Percentiles rank a stretch among this genome's conserved stretches.
Evolutionary conservation across 108 stramenopile genomes (phyloP).

Genomic region (Schizochytrium sp.): DNA sequence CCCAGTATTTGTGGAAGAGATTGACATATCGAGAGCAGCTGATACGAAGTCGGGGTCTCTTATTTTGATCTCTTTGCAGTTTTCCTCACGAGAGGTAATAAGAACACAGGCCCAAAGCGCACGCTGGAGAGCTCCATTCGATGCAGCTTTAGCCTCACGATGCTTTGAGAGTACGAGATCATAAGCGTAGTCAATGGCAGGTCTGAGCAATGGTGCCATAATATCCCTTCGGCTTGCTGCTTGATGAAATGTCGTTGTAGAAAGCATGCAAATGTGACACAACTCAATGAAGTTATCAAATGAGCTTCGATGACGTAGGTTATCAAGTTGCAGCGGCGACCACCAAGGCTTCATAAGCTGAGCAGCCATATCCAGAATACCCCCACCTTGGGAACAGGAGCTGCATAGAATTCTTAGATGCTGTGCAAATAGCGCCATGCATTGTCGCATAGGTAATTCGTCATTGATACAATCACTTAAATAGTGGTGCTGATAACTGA

Average conservation of each 20-base stretch:
- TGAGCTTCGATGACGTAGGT: neutral
- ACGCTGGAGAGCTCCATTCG: neutral
- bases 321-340: no score
- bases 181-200: neutral
- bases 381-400: neutral
- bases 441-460: neutral
- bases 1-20: neutral
- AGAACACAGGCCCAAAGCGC: neutral
- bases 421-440: neutral
- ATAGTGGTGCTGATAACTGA: no score
- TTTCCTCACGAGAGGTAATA: no score
- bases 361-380: neutral
- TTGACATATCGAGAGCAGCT: neutral
- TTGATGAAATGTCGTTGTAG: neutral
- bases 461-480: neutral
- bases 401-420: neutral
- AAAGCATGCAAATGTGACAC: neutral
- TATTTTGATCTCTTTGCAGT: no score
- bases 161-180: neutral
- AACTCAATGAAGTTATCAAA: neutral
- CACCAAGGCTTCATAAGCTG: neutral
- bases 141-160: neutral
- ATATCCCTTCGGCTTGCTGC: neutral
- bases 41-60: neutral
- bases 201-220: neutral